Base-by-base conservation (phyloP, 805 yeast genomes). In the Lipomyces sp. region DNA sequence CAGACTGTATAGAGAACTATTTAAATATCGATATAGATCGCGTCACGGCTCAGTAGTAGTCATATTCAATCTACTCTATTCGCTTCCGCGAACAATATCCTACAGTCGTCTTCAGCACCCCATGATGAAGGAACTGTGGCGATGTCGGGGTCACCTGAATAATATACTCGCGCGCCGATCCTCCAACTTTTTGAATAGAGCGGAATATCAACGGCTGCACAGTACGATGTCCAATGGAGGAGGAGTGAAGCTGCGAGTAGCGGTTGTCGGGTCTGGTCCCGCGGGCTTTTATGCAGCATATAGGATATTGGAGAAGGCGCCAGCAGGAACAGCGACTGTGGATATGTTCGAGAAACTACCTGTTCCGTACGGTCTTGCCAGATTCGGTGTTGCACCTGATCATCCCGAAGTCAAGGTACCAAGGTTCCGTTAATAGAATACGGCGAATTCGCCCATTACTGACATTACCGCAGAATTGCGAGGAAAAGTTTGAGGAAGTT, bases 341-440 rank as follows among this genome's bases (percentile, higher is more conserved):
- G 95, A 91, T 67, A 82, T 94, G 77, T 92, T 87, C 80, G 99
- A 95, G 74, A 83, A 86, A 69, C 79, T 87, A 33, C 97, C 98
- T 0, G 87, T 92, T 5, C 99, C 99, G 0, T 94, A 84, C 79
- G 99, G 99, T 0, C 81, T 95, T 42, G 87, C 93, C 53, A 79
- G 99, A 45, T 93, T 85, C 75, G 99, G 99, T 1, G 98, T 95
- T n/a, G 98, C 99, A 0, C 99, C 99, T 1, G 99, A 95, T 78
- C 98, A 95, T 77, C 97, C 97, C 0, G 98, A 95, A 74, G 98
- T 95, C 39, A 94, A 93, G 69, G 73, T 71, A 32, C 10, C 63
- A 37, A 4, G 24, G 33, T 13, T 42, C n/a, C 24, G 29, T 45
- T 57, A 13, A 35, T 57, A 30, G 8, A 32, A 39, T 32, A 4